Evolutionary conservation across 2,329 filamentous ascomycete species (phyloP), one percentile per base, ranked within the genome.

Genomic region (Westerdykella aurantiaca): DNA sequence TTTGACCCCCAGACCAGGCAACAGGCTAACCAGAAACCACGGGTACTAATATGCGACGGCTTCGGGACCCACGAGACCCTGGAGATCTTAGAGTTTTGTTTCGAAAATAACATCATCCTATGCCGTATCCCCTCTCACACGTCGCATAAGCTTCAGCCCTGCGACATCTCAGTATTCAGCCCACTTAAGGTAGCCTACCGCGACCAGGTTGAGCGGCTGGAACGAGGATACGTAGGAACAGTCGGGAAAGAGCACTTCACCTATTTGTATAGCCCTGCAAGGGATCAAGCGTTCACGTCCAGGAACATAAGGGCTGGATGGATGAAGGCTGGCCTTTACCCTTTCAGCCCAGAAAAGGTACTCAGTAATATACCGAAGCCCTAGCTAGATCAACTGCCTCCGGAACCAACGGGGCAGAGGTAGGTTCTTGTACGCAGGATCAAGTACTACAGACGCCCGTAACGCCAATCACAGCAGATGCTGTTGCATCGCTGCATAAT

Each of bases 1-100:
- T 69, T 68, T 49, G 46, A 69, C 52, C 60, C 60, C 21, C 34
- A 62, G 46, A 68, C 61, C 13, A 60, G 52, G 31, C 47, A 41
- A 39, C 49, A 41, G 38, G 61, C 57, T 37, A 49, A 60, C 31
- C 17, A 50, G 16, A 59, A 53, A 45, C 61, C 52, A 43, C 57
- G 60, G 2, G 41, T 67, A 5, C 51, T 67, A 31, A 65, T 68
- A 18, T 41, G 25, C 31, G 25, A 37, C 34, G 7, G 25, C 40
- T 31, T 45, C 42, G 12, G 35, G 16, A 63, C 58, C 22, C 58
- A 69, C 42, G 53, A 69, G 45, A 60, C 61, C 10, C 60, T 64
- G 34, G 56, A 69, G 33, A 47, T 63, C 41, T 38, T 57, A 46
- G 52, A 59, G 47, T 60, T 52, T 45, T 66, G 54, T 46, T 58